Conservation (phyloP, 2,329 filamentous ascomycete species). For the Fusarium cicatricum region DNA sequence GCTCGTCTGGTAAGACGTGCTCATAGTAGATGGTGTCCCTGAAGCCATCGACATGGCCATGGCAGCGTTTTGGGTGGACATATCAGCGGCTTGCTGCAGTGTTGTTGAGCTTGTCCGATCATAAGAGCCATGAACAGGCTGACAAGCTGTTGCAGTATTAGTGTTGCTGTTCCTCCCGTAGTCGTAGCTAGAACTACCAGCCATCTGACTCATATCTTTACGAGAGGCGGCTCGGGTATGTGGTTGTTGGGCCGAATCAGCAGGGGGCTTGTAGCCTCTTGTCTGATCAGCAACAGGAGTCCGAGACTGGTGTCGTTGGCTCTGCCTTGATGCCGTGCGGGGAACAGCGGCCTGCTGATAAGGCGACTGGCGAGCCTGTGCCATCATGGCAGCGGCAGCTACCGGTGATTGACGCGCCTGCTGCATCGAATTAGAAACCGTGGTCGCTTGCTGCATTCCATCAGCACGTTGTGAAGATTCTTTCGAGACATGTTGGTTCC, state of each 20-base stretch:
- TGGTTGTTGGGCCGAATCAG: conserved; percentile 20
- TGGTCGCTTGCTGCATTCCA: conserved; percentile 6
- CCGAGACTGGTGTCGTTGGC: conserved; percentile 45
- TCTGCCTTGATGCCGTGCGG: conserved; percentile 46
- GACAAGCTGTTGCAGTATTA: conserved; percentile 10
- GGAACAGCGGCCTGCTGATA: conserved; percentile 40
- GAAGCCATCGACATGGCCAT: conserved; percentile 33
- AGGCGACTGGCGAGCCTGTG: conserved; percentile 44
- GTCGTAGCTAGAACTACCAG: conserved; percentile 25
- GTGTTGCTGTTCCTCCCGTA: conserved; percentile 30
- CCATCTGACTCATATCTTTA: conserved; percentile 17
- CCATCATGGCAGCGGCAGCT: conserved; percentile 42
- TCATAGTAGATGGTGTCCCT: conserved; percentile 25
- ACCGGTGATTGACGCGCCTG: conserved; percentile 42
- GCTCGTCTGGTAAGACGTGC: conserved; percentile 28
- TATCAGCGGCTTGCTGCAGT: background rate
- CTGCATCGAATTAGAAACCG: conserved; percentile 31
- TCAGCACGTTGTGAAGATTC: conserved; percentile 18
- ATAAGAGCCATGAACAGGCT: conserved; percentile 37
- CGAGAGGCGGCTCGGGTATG: conserved; percentile 10
- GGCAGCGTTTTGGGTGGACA: conserved; percentile 42
- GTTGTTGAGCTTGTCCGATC: conserved; percentile 42
- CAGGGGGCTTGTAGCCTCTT: conserved; percentile 25
- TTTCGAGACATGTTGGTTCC: conserved; percentile 12
- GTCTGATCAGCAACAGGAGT: conserved; percentile 41